Percentiles rank a stretch among this genome's conserved stretches.
phyloP scores from a whole-genome alignment of 345 rosid species.

The Toxicodendron radicans region DNA sequence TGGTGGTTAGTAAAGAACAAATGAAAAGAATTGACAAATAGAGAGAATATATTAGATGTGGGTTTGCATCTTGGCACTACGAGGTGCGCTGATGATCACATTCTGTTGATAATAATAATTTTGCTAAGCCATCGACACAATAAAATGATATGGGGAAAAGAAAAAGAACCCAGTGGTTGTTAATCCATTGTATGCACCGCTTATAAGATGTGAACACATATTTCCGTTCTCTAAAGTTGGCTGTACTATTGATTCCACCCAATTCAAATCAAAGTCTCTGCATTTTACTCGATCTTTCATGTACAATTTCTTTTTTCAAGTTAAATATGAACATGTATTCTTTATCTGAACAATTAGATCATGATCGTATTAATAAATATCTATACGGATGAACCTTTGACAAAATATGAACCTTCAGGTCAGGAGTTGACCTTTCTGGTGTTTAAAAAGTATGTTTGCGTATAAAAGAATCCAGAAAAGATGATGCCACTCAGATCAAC shows the following conservation, averaged over 20 bases:
- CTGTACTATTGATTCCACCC: background rate
- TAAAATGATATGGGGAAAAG: background rate
- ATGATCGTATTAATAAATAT: background rate
- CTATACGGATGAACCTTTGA: background rate
- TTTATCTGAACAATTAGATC: background rate
- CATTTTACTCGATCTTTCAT: background rate
- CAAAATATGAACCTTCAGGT: background rate
- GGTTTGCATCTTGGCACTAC: background rate
- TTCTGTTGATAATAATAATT: background rate
- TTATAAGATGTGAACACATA: background rate
- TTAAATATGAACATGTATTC: background rate
- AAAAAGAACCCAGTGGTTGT: background rate
- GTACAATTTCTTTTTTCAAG: background rate
- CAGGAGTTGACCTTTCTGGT: slow-evolving; percentile 2
- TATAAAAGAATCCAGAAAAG: slow-evolving; percentile 9
- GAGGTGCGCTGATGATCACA: background rate
- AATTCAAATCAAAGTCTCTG: background rate
- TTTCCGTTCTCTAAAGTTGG: slow-evolving; percentile 1
- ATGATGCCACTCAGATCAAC: background rate
- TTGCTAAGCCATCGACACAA: background rate
- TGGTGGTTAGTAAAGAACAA: slow-evolving; percentile 4
- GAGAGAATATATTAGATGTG: slow-evolving; percentile 15
- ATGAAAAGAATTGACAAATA: slow-evolving; percentile 7
- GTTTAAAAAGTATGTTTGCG: background rate
- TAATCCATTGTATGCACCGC: background rate